Percentiles rank a stretch among this genome's conserved stretches.
These are phyloP conservation scores for Batkoa obscura DNA, from an alignment of 371 early-diverging fungal genomes.

Conservation along the genomic window DNA sequence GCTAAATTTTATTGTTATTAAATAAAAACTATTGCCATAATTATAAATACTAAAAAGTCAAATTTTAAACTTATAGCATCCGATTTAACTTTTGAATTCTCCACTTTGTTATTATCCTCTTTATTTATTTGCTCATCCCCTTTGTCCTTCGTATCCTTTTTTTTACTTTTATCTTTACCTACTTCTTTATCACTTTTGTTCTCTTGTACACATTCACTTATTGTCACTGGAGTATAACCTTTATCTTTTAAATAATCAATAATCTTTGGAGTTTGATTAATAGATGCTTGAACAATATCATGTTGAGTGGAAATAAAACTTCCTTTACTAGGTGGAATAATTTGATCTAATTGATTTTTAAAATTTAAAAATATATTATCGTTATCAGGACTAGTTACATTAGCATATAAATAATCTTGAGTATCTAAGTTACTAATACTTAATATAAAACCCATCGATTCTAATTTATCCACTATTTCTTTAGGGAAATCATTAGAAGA, in stretches of 20 bases:
- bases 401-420: not conserved
- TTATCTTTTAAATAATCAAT: constrained; percentile 2
- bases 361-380: not conserved
- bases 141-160: not conserved
- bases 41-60: too few species aligned
- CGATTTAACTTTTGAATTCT: too few species aligned
- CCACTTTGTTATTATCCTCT: not conserved
- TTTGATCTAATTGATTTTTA: not conserved
- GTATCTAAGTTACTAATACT: constrained; percentile 3
- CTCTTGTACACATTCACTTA: not conserved
- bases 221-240: not conserved
- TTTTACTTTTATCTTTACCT: not conserved
- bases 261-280: not conserved
- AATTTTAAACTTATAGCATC: too few species aligned
- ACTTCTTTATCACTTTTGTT: not conserved
- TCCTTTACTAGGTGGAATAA: constrained; percentile 1
- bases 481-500: not conserved
- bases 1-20: too few species aligned
- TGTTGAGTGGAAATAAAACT: not conserved
- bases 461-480: not conserved
- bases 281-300: not conserved
- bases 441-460: not conserved
- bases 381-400: too few species aligned
- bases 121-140: not conserved
- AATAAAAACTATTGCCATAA: too few species aligned